phyloP scores from a whole-genome alignment of 331 rosid genomes.

The Rhamnella rubrinervis region DNA sequence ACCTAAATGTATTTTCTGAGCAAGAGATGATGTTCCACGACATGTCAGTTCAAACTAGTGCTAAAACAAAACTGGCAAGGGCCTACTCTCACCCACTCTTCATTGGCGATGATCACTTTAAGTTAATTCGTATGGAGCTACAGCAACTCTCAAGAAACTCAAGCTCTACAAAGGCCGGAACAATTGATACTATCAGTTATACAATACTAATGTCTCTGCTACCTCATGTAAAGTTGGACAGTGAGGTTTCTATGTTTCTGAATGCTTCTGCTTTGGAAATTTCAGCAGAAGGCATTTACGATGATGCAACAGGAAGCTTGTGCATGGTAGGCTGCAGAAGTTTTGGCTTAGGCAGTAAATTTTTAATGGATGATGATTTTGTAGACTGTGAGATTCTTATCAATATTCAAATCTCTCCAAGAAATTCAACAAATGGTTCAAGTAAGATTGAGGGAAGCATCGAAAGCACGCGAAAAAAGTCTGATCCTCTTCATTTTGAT shows the following conservation, averaged over 20 bases:
- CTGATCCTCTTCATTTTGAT: constrained; percentile 44
- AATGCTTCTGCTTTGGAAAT: constrained; percentile 12
- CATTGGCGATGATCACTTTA: constrained; percentile 24
- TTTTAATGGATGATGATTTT: constrained; percentile 1
- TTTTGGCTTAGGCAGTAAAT: constrained; percentile 9
- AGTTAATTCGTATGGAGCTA: neutral
- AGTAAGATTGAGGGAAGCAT: constrained; percentile 38
- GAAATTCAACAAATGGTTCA: constrained; percentile 10
- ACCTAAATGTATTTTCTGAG: constrained; percentile 30
- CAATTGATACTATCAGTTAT: constrained; percentile 34
- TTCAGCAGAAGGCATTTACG: constrained; percentile 55
- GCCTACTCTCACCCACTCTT: constrained; percentile 27
- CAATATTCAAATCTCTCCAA: constrained; percentile 37
- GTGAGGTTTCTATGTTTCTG: constrained; percentile 8
- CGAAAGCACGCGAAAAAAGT: constrained; percentile 36
- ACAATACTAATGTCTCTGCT: constrained; percentile 17
- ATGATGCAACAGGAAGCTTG: constrained; percentile 43
- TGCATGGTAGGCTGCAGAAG: constrained; percentile 60
- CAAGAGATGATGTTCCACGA: constrained; percentile 42
- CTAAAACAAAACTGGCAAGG: constrained; percentile 14
- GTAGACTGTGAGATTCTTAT: constrained; percentile 47
- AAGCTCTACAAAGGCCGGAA: too few relatives aligned
- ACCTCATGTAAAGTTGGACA: neutral
- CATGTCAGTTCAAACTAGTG: constrained; percentile 31
- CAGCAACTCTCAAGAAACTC: neutral